These are phyloP conservation scores for Metschnikowia gelsemii DNA, from an alignment of 805 yeast genomes.

Conservation along the genomic window DNA sequence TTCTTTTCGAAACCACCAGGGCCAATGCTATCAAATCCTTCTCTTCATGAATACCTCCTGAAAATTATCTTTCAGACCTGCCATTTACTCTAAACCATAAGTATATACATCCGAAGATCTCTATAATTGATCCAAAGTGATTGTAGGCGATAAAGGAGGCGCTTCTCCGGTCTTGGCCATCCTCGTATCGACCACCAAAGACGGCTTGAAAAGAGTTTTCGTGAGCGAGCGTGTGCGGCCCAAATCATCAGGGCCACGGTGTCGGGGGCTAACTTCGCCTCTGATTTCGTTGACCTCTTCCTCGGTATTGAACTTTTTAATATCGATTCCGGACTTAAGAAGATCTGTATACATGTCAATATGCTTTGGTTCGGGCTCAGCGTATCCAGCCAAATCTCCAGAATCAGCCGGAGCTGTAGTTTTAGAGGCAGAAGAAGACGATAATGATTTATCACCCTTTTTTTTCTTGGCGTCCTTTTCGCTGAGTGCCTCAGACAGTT, in stretches of 20 bases:
- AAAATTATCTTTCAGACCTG: no score
- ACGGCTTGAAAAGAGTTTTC: conserved; percentile 39
- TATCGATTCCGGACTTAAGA: conserved; percentile 33
- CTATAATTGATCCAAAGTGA: conserved; percentile 36
- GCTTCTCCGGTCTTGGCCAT: conserved; percentile 1
- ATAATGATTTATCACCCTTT: no score
- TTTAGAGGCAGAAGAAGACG: no score
- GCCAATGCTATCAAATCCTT: no score
- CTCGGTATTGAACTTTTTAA: conserved; percentile 24
- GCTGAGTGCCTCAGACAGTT: conserved; percentile 27
- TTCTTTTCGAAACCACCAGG: no score
- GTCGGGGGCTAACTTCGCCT: no score
- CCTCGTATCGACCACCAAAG: conserved; percentile 25
- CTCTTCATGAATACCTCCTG: no score
- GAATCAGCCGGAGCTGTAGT: background rate
- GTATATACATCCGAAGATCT: conserved; percentile 1
- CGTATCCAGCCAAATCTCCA: conserved; percentile 18
- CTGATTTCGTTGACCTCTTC: conserved; percentile 25
- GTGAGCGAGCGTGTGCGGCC: conserved; percentile 31
- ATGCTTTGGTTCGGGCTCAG: conserved; percentile 38
- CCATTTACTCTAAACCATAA: no score
- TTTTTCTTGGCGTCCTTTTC: conserved; percentile 21
- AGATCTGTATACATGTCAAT: conserved; percentile 31
- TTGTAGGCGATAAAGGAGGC: conserved; percentile 33
- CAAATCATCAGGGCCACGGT: conserved; percentile 1